Conservation (phyloP, 2,329 filamentous ascomycete genomes). For the Geosmithia flava region DNA sequence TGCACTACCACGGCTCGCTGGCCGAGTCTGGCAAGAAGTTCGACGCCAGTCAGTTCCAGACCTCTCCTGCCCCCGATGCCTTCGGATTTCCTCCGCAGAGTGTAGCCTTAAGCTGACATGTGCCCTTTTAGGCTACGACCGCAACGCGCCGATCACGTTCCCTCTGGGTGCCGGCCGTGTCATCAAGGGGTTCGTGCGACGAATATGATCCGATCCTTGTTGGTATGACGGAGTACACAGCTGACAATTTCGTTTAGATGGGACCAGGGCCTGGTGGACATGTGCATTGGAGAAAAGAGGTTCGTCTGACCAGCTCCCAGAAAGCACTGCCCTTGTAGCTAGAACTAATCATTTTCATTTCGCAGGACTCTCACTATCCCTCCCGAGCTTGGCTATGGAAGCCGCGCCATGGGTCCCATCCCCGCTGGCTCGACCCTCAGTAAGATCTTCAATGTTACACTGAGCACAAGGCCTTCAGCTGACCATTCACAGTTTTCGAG, state of each 20-base stretch:
- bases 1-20: conserved; percentile 83
- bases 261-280: conserved; percentile 81
- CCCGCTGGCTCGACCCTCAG: conserved; percentile 67
- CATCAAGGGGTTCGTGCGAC: conserved; percentile 63
- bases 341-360: neutral
- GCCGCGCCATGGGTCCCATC: conserved; percentile 66
- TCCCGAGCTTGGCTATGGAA: conserved; percentile 75
- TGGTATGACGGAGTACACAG: neutral
- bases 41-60: conserved; percentile 46
- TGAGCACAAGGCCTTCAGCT: neutral
- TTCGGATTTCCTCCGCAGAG: neutral
- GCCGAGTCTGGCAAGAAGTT: conserved; percentile 64
- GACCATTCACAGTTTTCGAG: conserved; percentile 56
- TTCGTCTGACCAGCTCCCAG: conserved; percentile 13
- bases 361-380: conserved; percentile 71
- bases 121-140: conserved; percentile 49
- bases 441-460: conserved; percentile 21
- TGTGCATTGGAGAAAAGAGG: conserved; percentile 92
- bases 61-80: conserved; percentile 11
- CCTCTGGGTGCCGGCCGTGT: conserved; percentile 69
- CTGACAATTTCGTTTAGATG: conserved; percentile 39
- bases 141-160: conserved; percentile 66
- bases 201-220: neutral
- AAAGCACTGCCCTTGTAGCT: neutral
- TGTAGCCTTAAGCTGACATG: neutral